Conservation (phyloP, 2,329 filamentous ascomycete genomes). For the Sclerotinia sclerotiorum region DNA sequence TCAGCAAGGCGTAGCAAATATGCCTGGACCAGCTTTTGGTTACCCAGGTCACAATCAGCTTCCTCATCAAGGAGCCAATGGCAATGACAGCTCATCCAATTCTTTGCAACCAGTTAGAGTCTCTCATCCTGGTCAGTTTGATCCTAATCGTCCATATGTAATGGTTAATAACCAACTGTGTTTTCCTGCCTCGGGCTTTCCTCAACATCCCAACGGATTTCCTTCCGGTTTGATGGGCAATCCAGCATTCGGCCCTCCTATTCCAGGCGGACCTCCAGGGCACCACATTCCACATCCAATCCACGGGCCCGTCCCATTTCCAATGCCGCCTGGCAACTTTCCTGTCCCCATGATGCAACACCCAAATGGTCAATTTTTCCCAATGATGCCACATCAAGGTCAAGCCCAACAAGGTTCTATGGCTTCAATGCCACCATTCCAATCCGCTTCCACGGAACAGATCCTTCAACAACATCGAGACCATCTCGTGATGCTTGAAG, state of each 20-base stretch:
- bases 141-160: constrained; percentile 40
- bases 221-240: constrained; percentile 37
- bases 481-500: constrained; percentile 57
- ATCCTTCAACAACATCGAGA: constrained; percentile 45
- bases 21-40: constrained; percentile 17
- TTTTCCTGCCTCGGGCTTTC: constrained; percentile 37
- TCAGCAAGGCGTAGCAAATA: constrained; percentile 22
- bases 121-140: constrained; percentile 41
- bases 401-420: constrained; percentile 8
- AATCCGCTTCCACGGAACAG: constrained; percentile 28
- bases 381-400: constrained; percentile 25
- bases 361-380: constrained; percentile 28
- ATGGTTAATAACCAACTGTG: constrained; percentile 39
- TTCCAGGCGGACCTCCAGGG: constrained; percentile 21
- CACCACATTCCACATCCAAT: constrained; percentile 21
- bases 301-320: constrained; percentile 25
- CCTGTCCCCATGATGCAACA: constrained; percentile 28
- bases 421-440: constrained; percentile 4
- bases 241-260: constrained; percentile 29
- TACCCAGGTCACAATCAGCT: constrained; percentile 17
- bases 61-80: not conserved
- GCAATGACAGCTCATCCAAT: not conserved
- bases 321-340: constrained; percentile 20
- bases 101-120: constrained; percentile 36
- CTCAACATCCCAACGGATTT: constrained; percentile 32